Evolutionary conservation across 1,284 basidiomycete species (phyloP).

Genomic region (Wolfiporia cocos): DNA sequence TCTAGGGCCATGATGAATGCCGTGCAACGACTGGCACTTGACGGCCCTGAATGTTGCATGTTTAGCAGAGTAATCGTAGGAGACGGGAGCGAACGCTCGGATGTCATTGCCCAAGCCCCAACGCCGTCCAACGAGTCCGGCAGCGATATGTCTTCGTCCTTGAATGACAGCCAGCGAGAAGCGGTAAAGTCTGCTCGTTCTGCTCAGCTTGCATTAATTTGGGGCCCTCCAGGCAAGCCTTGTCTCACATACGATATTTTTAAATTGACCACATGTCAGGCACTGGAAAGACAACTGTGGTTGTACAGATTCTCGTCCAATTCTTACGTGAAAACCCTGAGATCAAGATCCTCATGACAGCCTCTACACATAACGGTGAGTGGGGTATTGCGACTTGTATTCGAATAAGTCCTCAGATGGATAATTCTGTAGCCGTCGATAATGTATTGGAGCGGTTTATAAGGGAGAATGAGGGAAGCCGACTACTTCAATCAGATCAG

Average conservation of each 20-base stretch:
- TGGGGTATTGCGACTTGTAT: not conserved
- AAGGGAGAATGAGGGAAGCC: slow-evolving; percentile 33
- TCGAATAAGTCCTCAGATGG: not conserved
- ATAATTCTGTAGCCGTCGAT: slow-evolving; percentile 44
- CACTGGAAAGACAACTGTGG: slow-evolving; percentile 65
- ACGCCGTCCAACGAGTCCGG: slow-evolving; percentile 6
- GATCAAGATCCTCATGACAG: slow-evolving; percentile 55
- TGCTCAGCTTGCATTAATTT: slow-evolving; percentile 45
- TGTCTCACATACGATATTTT: not conserved
- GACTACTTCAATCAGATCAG: slow-evolving; percentile 42
- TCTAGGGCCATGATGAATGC: slow-evolving; percentile 61
- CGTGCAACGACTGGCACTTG: slow-evolving; percentile 36
- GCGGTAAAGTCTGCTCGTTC: slow-evolving; percentile 39
- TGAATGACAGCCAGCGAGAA: slow-evolving; percentile 48
- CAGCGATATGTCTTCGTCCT: slow-evolving; percentile 8
- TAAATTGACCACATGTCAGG: slow-evolving; percentile 28
- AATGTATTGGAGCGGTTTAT: slow-evolving; percentile 62
- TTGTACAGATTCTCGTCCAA: slow-evolving; percentile 48
- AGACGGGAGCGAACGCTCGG: not conserved
- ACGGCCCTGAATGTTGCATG: slow-evolving; percentile 38
- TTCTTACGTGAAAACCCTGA: slow-evolving; percentile 33
- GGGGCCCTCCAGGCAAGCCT: slow-evolving; percentile 55
- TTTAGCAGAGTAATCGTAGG: slow-evolving; percentile 43
- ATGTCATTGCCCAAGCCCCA: slow-evolving; percentile 4
- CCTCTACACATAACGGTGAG: slow-evolving; percentile 61